These are phyloP conservation scores for Nicotiana tomentosiformis DNA, from an alignment of 257 asterid genomes.

Conservation along the genomic window DNA sequence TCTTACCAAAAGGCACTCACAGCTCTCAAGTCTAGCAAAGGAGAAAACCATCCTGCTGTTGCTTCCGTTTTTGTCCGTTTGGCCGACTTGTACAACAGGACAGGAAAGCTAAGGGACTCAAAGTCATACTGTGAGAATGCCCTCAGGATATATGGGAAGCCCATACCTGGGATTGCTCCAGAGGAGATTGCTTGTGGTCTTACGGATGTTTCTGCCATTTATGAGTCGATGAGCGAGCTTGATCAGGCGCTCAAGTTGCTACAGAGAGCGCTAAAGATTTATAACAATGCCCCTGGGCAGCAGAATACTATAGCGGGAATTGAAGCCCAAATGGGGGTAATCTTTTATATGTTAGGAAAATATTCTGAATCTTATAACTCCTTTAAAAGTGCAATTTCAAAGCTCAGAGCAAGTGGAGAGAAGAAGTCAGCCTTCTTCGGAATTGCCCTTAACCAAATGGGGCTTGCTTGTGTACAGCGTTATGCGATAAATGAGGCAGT, in stretches of 20 bases:
- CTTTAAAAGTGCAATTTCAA: constrained; percentile 48
- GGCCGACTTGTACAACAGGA: constrained; percentile 78
- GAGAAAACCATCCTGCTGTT: constrained; percentile 87
- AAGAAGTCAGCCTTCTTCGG: constrained; percentile 93
- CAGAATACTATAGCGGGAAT: constrained; percentile 81
- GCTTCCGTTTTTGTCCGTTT: constrained; percentile 85
- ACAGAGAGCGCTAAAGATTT: constrained; percentile 82
- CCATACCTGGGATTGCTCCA: constrained; percentile 65
- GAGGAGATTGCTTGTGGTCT: constrained; percentile 91
- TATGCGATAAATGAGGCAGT: constrained; percentile 76
- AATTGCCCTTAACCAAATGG: constrained; percentile 90
- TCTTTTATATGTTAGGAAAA: constrained; percentile 74
- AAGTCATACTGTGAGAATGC: constrained; percentile 87
- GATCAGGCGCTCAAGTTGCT: constrained; percentile 78
- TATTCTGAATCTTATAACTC: constrained; percentile 64
- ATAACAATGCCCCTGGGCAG: constrained; percentile 82
- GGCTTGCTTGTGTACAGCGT: constrained; percentile 82
- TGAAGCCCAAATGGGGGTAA: constrained; percentile 93
- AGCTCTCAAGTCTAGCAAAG: constrained; percentile 71
- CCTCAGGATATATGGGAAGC: constrained; percentile 67
- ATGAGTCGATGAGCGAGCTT: constrained; percentile 83
- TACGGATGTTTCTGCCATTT: constrained; percentile 80
- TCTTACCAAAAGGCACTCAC: constrained; percentile 88
- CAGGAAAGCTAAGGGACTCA: constrained; percentile 80
- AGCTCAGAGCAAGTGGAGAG: constrained; percentile 85